Base-by-base conservation (phyloP, 805 yeast species). In the Candida berthetii region DNA sequence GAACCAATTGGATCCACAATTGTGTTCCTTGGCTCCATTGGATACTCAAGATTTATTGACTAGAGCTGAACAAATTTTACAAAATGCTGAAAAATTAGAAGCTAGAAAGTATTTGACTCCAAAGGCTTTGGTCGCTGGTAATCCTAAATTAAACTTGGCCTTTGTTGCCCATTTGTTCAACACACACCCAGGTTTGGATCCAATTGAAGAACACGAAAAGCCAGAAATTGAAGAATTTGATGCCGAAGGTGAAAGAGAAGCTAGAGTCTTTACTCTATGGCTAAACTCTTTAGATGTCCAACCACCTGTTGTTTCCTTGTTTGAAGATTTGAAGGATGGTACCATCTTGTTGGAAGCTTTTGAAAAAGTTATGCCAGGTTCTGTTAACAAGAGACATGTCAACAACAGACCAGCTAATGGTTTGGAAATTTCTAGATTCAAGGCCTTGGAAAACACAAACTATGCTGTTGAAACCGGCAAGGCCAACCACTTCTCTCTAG, bases 201-300 rank as follows among this genome's bases (percentile, higher is more conserved):
- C 98, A 44, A 77, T 91, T 49, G 95, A 87, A 58, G 98, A 90
- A 65, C 72, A 69, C 44, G 97, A 91, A 62, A 84, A 81, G 54
- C 86, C 93, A 24, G 98, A 90, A 60, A 87, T 93, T 53, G 99
- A 93, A 69, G 98, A 88, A 52, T 93, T 93, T 57, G 99, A 93
- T 61, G 99, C 99, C 20, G 99, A 93, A 68, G 99, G 99, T 48
- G 99, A 93, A 68, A 85, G 99, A 68, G 99, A 93, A 69, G 99
- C 99, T 3, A 79, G 99, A 64, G 99, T 93, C 11, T 93, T 93
- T 68, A 93, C 99, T 6, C 69, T 93, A 57, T 93, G 99, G 99
- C 78, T 93, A 59, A 93, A 93, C 66, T 88, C 96, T 2, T 74
- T 93, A 55, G 98, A 93, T 51, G 98, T 93, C 14, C 93, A 90